phyloP scores from a whole-genome alignment of 139 green algal species.

The Pleodorina starrii region DNA sequence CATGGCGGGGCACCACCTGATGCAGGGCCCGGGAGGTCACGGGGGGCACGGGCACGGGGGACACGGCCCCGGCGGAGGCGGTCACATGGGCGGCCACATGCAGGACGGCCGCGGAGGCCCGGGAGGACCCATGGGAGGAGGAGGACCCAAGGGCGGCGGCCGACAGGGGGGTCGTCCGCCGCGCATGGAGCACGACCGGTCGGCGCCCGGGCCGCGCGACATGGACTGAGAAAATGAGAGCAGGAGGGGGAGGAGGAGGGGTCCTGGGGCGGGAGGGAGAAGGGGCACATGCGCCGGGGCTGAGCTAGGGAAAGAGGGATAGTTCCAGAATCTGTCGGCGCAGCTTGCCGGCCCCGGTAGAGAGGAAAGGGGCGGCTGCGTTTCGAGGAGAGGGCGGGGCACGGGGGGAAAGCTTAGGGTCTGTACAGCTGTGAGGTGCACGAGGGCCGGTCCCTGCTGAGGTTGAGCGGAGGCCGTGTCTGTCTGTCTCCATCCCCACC shows the following conservation, averaged over 20 bases:
- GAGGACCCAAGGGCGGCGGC: conserved; percentile 18
- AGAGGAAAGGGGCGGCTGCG: too few relatives aligned
- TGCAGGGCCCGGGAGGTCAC: conserved; percentile 23
- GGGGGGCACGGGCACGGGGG: background rate
- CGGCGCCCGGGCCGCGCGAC: background rate
- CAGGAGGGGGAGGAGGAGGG: conserved; percentile 13
- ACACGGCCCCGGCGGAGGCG: background rate
- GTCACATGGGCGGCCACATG: conserved; percentile 16
- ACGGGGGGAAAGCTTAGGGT: too few relatives aligned
- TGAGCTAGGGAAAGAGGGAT: too few relatives aligned
- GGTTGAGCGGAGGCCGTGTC: too few relatives aligned
- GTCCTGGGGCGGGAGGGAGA: too few relatives aligned
- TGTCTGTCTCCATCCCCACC: too few relatives aligned
- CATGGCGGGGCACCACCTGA: conserved; percentile 23
- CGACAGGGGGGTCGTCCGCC: conserved; percentile 1
- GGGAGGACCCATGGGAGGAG: background rate
- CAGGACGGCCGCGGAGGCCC: conserved; percentile 6
- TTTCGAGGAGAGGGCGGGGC: too few relatives aligned
- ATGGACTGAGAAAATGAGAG: conserved; percentile 3
- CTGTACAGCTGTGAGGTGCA: too few relatives aligned
- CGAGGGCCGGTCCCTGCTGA: too few relatives aligned
- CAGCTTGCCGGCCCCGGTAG: too few relatives aligned
- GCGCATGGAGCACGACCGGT: conserved; percentile 44
- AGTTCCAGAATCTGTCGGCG: too few relatives aligned
- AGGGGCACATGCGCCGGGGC: too few relatives aligned